Base-by-base conservation (phyloP, 305 asterid genomes). In the Solanum aculeatissimum region DNA sequence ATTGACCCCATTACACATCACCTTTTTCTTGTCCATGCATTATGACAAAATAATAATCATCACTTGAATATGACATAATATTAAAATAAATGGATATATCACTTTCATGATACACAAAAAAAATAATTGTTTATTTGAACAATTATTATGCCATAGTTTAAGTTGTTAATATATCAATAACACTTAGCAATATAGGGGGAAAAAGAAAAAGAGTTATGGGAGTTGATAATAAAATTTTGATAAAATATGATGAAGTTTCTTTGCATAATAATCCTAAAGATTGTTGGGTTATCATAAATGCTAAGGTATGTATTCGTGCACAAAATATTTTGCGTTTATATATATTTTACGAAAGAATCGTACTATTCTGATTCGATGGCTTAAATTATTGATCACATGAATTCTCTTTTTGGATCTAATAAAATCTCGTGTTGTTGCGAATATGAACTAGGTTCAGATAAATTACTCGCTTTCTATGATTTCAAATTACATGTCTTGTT, bases 281-380 rank as follows among this genome's bases (percentile, higher is more conserved):
- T 84, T 94, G 98, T 21, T 93, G 98, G 98, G 84, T 94, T 38
- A 87, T 94, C 87, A 90, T 94, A 53, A 90, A 92, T 83, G 97
- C 90, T 47, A 93, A 91, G 98, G 98, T 94, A 88, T 38, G 45
- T 43, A 83, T 25, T 18, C 0, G 0, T 14, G 13, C 2, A 68
- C 0, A 68, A 68, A 68, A 0, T 18, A 35, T 68, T 66, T 35
- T 7, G 7, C 1, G 0, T 66, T 68, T 18, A 9, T 18, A 0
- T 0, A 68, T 0, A 0, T 16, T 35, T 0, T 68, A 5, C 1
- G 9, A 2, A 68, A 35, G 9, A 4, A 4, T 0, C 1, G 1
- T 9, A 68, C 0, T 38, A 9, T 4, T 2, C 1, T 40, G 18
- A 35, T 68, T 68, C 0, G 1, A 68, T 0, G 13, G 4, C 1